Evolutionary conservation across 441 rosid species (phyloP).

Genomic region (Geranium incanum): DNA sequence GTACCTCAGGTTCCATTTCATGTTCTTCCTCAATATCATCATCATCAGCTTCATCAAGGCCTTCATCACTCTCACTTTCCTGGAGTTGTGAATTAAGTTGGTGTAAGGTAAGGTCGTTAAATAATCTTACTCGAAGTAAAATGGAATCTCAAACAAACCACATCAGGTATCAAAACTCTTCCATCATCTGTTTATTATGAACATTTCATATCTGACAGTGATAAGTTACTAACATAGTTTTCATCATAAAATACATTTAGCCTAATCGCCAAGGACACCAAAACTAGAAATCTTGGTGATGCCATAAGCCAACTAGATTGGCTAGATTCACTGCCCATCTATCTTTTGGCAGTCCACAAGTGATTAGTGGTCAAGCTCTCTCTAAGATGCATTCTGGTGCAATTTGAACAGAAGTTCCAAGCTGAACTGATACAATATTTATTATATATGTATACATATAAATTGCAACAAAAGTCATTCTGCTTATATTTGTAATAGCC

Average conservation of each 20-base stretch:
- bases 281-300: background rate
- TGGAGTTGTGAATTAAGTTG: background rate
- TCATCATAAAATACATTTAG: background rate
- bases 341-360: too few species aligned
- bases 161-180: background rate
- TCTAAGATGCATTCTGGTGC: background rate
- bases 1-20: conserved; percentile 31
- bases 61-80: conserved; percentile 12
- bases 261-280: background rate
- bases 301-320: background rate
- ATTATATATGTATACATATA: background rate
- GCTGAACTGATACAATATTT: background rate
- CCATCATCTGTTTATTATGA: background rate
- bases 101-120: background rate
- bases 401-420: background rate
- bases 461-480: background rate
- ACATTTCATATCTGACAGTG: background rate
- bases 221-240: background rate
- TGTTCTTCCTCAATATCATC: conserved; percentile 24
- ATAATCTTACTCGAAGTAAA: background rate
- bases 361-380: background rate
- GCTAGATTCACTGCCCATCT: background rate
- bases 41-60: conserved; percentile 8
- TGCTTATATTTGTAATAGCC: background rate
- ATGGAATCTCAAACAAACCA: conserved; percentile 3